These are phyloP conservation scores for apple (Malus domestica) DNA, from an alignment of 306 rosid genomes.

Conservation along the genomic window ASM211411v1 NC_041804.1:2631001-2631500, in stretches of 20 bases:
- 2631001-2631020: not conserved
- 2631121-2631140: not conserved
- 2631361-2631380: no score
- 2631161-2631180: not conserved
- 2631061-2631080: not conserved
- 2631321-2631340: no score
- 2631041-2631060: no score
- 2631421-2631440: slow-evolving; percentile 35
- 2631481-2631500: not conserved
- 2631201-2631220: not conserved
- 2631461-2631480: not conserved
- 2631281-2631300: no score
- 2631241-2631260: not conserved
- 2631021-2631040: no score
- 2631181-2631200: no score
- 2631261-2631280: not conserved
- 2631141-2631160: not conserved
- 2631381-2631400: not conserved
- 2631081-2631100: not conserved
- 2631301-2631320: no score
- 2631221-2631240: no score
- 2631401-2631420: slow-evolving; percentile 19
- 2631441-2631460: slow-evolving; percentile 14
- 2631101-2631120: no score
- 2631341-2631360: no score